A percentile compares a stretch with the other conserved stretches of the same genome.
phyloP scores from a whole-genome alignment of 2,329 filamentous ascomycete genomes.

The Trichoderma atrobrunneum region DNA sequence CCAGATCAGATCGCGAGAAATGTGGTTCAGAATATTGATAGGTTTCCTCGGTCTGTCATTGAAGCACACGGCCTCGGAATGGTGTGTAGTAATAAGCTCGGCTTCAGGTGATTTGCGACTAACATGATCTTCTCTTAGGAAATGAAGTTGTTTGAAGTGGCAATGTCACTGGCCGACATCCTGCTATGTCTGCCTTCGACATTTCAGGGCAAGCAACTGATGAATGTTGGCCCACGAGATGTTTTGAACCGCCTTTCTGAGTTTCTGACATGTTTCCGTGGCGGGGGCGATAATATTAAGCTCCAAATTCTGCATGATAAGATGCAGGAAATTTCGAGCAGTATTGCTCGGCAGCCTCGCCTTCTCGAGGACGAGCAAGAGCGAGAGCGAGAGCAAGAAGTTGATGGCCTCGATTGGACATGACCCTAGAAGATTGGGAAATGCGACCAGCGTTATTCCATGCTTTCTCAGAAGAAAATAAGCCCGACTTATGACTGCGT shows the following conservation, averaged over 20 bases:
- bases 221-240: background rate
- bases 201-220: slow-evolving; percentile 4
- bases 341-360: background rate
- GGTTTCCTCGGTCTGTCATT: background rate
- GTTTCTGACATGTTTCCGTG: background rate
- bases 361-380: background rate
- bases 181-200: background rate
- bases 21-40: background rate
- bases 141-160: slow-evolving; percentile 12
- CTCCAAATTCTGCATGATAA: slow-evolving; percentile 6
- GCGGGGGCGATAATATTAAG: slow-evolving; percentile 6
- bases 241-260: background rate
- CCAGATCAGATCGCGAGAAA: background rate
- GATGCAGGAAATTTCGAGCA: slow-evolving; percentile 8
- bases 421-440: background rate
- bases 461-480: background rate
- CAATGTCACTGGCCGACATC: slow-evolving; percentile 8
- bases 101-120: background rate
- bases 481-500: background rate
- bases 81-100: background rate
- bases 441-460: no score
- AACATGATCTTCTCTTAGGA: background rate
- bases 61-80: slow-evolving; percentile 11
- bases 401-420: background rate
- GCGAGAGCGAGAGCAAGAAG: background rate